Conservation (phyloP, 2,329 filamentous ascomycete genomes). For the Hypoxylon sp. region DNA sequence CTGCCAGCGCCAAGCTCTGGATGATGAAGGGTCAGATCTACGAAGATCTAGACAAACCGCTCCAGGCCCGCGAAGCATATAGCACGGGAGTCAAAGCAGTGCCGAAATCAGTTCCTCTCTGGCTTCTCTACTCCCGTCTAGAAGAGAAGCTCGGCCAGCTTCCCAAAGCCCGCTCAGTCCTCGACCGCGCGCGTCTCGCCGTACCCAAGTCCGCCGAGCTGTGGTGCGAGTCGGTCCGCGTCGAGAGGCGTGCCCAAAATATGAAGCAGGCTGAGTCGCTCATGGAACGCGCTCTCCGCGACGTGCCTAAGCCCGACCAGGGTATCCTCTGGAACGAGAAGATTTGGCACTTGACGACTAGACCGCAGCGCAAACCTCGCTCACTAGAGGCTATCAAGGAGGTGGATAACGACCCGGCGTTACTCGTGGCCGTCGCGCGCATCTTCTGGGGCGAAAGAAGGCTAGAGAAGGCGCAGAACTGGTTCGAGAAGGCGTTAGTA, state of each 20-base stretch:
- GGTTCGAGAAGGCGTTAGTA: constrained; percentile 97
- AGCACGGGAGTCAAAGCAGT: constrained; percentile 89
- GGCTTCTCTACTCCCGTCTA: constrained; percentile 88
- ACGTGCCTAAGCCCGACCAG: constrained; percentile 80
- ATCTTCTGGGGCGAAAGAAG: constrained; percentile 97
- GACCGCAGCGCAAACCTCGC: constrained; percentile 92
- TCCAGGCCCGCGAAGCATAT: constrained; percentile 92
- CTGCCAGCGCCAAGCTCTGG: constrained; percentile 89
- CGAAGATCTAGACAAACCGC: constrained; percentile 82
- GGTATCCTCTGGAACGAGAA: constrained; percentile 94
- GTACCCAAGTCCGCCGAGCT: constrained; percentile 87
- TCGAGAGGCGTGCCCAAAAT: constrained; percentile 91
- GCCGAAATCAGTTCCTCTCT: constrained; percentile 86
- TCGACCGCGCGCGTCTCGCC: constrained; percentile 90
- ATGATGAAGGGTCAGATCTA: constrained; percentile 99
- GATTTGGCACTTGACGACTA: constrained; percentile 93
- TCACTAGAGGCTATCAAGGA: constrained; percentile 97
- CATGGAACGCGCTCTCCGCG: constrained; percentile 94
- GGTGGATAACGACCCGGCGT: constrained; percentile 89
- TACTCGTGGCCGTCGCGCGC: constrained; percentile 92
- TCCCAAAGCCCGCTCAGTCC: constrained; percentile 93
- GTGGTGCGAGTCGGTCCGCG: constrained; percentile 93
- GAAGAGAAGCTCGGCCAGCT: constrained; percentile 87
- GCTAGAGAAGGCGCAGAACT: constrained; percentile 93
- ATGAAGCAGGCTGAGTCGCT: constrained; percentile 86